Percentiles rank a stretch among this genome's conserved stretches.
These are phyloP conservation scores for Ogataea methanolica DNA, from an alignment of 805 yeast genomes.

Conservation along the genomic window DNA sequence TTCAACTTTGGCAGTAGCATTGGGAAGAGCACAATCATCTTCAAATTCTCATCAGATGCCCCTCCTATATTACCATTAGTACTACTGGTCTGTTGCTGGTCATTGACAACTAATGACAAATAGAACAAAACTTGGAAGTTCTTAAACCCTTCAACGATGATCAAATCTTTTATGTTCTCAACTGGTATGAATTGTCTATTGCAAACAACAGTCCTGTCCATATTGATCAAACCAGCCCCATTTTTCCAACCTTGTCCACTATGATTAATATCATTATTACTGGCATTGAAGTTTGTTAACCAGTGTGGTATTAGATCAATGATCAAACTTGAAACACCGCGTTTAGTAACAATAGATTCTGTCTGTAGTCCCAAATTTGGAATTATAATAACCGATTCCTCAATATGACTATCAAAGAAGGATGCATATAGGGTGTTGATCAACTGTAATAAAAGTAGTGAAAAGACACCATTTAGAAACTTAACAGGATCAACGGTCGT, in stretches of 20 bases:
- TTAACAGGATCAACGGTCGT: too few species aligned
- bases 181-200: conserved; percentile 47
- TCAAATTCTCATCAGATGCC: conserved; percentile 11
- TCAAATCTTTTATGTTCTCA: conserved; percentile 54
- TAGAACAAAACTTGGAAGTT: conserved; percentile 65
- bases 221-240: neutral
- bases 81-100: conserved; percentile 8
- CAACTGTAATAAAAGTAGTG: neutral
- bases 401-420: conserved; percentile 29
- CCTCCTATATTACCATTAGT: neutral
- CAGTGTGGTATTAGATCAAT: neutral
- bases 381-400: conserved; percentile 42
- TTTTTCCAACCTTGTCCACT: neutral
- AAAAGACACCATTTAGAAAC: neutral
- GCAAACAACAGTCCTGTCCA: conserved; percentile 3
- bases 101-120: conserved; percentile 52
- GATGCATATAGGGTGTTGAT: conserved; percentile 14
- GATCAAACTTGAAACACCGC: conserved; percentile 8
- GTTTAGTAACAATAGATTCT: conserved; percentile 30
- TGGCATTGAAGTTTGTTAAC: neutral
- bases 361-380: conserved; percentile 45
- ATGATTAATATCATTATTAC: neutral
- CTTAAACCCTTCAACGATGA: conserved; percentile 72
- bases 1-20: conserved; percentile 27
- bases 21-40: conserved; percentile 29